Percentiles rank a stretch among this genome's conserved stretches.
Conservation (phyloP, 805 yeast species). For the Yarrowia alimentaria region DNA sequence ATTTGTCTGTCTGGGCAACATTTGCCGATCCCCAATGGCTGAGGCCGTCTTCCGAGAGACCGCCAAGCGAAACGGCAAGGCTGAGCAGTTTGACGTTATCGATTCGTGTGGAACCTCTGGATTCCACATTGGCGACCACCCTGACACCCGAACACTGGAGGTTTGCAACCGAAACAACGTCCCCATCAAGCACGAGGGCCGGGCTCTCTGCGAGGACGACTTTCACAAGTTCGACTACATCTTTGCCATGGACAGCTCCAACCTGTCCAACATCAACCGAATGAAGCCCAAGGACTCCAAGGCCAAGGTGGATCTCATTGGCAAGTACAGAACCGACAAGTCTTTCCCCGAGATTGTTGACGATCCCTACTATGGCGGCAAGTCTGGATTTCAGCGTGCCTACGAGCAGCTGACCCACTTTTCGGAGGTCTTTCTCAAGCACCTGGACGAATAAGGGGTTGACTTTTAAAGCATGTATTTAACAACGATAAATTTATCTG, state of each 20-base stretch:
- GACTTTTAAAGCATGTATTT: background rate
- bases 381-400: constrained; percentile 75
- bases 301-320: constrained; percentile 63
- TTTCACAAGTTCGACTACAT: constrained; percentile 54
- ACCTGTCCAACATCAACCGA: constrained; percentile 33
- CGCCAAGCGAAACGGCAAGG: constrained; percentile 52
- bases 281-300: constrained; percentile 53
- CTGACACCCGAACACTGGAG: constrained; percentile 70
- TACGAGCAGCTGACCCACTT: constrained; percentile 74
- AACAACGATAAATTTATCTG: no score
- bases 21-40: constrained; percentile 97
- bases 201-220: constrained; percentile 73
- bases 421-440: constrained; percentile 62
- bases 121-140: constrained; percentile 78
- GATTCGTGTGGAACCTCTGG: constrained; percentile 91
- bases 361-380: constrained; percentile 93
- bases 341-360: constrained; percentile 59
- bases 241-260: constrained; percentile 46
- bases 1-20: constrained; percentile 25
- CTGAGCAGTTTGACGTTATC: constrained; percentile 49
- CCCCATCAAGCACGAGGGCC: constrained; percentile 72
- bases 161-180: constrained; percentile 72
- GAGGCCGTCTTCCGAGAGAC: constrained; percentile 80
- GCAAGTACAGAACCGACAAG: constrained; percentile 67
- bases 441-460: constrained; percentile 29